Evolutionary conservation across 176 grass and related monocot genomes (phyloP).

Genomic region (Eragrostis curvula): DNA sequence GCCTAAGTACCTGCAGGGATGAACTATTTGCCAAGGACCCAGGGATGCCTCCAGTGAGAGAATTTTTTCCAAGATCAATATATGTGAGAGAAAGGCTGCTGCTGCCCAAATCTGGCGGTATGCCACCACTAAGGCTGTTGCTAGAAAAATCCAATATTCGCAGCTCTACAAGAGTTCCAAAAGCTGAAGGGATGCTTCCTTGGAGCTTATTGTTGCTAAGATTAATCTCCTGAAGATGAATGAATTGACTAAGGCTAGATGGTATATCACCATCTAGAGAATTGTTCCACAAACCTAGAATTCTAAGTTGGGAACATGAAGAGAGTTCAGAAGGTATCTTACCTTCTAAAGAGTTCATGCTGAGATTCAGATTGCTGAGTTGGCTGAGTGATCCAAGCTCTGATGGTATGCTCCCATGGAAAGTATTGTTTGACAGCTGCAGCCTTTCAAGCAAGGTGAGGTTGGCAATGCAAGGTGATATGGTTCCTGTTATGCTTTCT

Average conservation of each 20-base stretch:
- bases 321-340: constrained; percentile 51
- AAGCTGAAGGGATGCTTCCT: constrained; percentile 49
- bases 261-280: constrained; percentile 46
- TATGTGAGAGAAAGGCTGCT: constrained; percentile 25
- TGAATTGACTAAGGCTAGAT: constrained; percentile 29
- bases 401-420: constrained; percentile 44
- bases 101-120: constrained; percentile 46
- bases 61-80: constrained; percentile 52
- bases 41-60: constrained; percentile 48
- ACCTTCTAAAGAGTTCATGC: constrained; percentile 56
- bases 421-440: constrained; percentile 48
- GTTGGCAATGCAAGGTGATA: constrained; percentile 42
- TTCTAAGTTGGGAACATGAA: constrained; percentile 34
- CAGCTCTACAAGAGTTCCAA: constrained; percentile 44
- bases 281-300: constrained; percentile 41
- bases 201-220: constrained; percentile 53
- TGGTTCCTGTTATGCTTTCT: constrained; percentile 24
- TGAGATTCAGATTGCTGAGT: constrained; percentile 62
- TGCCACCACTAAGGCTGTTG: constrained; percentile 33
- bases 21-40: constrained; percentile 45
- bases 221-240: constrained; percentile 32
- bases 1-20: constrained; percentile 47
- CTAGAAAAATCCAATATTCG: constrained; percentile 22
- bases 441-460: constrained; percentile 42
- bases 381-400: constrained; percentile 39